A percentile compares a stretch with the other conserved stretches of the same genome.
phyloP scores from a whole-genome alignment of 2,329 filamentous ascomycete genomes.

The Monilinia vaccinii-corymbosi region DNA sequence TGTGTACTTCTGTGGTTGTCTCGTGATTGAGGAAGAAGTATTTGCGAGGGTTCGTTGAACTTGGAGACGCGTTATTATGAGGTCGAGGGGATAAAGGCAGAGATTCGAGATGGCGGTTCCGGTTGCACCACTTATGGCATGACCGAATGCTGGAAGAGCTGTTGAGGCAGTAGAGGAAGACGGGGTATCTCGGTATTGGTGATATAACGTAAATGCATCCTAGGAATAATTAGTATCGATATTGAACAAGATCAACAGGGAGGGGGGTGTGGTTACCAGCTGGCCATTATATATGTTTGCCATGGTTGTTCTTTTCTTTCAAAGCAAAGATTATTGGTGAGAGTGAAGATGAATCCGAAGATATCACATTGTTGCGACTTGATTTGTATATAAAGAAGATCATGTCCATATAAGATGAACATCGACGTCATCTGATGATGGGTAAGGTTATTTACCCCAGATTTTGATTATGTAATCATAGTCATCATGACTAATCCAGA shows the following conservation, averaged over 20 bases:
- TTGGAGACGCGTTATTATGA: conserved; percentile 75
- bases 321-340: no score
- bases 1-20: conserved; percentile 44
- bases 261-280: conserved; percentile 29
- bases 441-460: background rate
- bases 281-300: conserved; percentile 35
- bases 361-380: no score
- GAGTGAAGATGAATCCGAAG: no score
- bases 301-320: no score
- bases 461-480: background rate
- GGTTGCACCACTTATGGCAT: conserved; percentile 70
- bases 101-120: conserved; percentile 74
- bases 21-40: conserved; percentile 27
- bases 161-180: conserved; percentile 28
- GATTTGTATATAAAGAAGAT: no score
- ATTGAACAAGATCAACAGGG: background rate
- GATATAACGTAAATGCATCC: conserved; percentile 28
- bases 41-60: conserved; percentile 55
- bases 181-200: conserved; percentile 30
- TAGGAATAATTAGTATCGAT: conserved; percentile 5
- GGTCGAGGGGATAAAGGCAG: conserved; percentile 69
- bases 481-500: no score
- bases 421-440: background rate
- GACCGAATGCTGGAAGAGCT: conserved; percentile 63
- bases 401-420: no score